Percentiles rank a stretch among this genome's conserved stretches.
Conservation (phyloP, 345 rosid genomes). For the Kandelia obovata region DNA sequence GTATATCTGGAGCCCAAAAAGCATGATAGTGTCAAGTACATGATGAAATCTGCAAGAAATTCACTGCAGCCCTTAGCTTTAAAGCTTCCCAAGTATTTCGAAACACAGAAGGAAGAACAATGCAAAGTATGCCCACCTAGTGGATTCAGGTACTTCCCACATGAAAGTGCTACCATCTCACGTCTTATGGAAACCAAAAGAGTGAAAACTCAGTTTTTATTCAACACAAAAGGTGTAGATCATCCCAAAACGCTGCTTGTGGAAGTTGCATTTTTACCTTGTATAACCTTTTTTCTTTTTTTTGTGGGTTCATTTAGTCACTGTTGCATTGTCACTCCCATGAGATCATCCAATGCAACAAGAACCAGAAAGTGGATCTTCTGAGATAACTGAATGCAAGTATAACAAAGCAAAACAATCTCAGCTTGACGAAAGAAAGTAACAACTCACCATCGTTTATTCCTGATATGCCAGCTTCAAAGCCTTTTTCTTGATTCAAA, state of each 20-base stretch:
- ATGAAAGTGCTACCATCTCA: not conserved
- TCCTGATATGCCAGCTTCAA: slow-evolving; percentile 31
- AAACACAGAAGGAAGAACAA: not conserved
- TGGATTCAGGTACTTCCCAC: slow-evolving; percentile 5
- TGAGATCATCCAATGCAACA: not conserved
- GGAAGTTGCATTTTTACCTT: not conserved
- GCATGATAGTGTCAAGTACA: not conserved
- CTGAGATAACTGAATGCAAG: not conserved
- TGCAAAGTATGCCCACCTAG: not conserved
- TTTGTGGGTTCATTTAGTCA: not conserved
- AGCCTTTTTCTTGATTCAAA: slow-evolving; percentile 38
- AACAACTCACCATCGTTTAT: slow-evolving; percentile 36
- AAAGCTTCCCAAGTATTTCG: not conserved
- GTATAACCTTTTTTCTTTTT: not conserved
- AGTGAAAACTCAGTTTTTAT: not conserved
- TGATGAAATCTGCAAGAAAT: slow-evolving; percentile 3
- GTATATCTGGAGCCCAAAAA: not conserved
- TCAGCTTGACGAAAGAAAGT: slow-evolving; percentile 11
- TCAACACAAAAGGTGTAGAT: not conserved
- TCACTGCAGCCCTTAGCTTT: not conserved
- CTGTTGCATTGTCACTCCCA: not conserved
- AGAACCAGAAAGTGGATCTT: not conserved
- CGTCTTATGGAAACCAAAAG: slow-evolving; percentile 1
- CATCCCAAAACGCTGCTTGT: not conserved
- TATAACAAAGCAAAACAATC: not conserved